These are phyloP conservation scores for Hyaloperonospora brassicae DNA, from an alignment of 352 stramenopile species.

Conservation along the genomic window DNA sequence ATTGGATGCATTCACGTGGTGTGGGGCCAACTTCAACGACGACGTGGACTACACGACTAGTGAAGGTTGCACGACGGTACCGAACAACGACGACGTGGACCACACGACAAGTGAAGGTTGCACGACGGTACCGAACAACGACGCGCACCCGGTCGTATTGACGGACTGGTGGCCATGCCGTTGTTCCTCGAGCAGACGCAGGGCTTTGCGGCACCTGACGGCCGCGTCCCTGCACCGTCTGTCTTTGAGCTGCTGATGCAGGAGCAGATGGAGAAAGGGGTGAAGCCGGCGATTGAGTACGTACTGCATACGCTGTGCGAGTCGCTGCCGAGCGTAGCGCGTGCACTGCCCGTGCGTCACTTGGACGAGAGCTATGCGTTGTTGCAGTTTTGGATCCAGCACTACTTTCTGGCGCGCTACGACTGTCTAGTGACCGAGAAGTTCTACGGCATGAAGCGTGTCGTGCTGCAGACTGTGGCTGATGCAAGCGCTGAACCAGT, in stretches of 20 bases:
- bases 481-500: slow-evolving; percentile 6
- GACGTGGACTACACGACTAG: slow-evolving; percentile 1
- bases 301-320: slow-evolving; percentile 63
- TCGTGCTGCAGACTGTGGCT: slow-evolving; percentile 28
- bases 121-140: not conserved
- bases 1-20: slow-evolving; percentile 19
- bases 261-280: slow-evolving; percentile 64
- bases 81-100: not conserved
- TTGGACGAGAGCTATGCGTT: slow-evolving; percentile 79
- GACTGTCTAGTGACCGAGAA: slow-evolving; percentile 73
- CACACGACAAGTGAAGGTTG: not conserved
- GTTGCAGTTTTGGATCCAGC: slow-evolving; percentile 46
- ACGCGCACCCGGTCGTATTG: no score
- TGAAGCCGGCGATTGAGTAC: slow-evolving; percentile 76
- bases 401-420: slow-evolving; percentile 70
- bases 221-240: slow-evolving; percentile 31
- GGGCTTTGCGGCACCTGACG: slow-evolving; percentile 36
- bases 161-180: slow-evolving; percentile 34
- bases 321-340: slow-evolving; percentile 56
- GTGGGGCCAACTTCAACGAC: not conserved
- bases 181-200: slow-evolving; percentile 82
- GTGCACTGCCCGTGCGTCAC: slow-evolving; percentile 43
- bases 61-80: no score
- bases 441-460: slow-evolving; percentile 83
- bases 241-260: slow-evolving; percentile 86